Percentiles rank a stretch among this genome's conserved stretches.
These are phyloP conservation scores for Fomitopsis serialis DNA, from an alignment of 768 basidiomycete genomes.

Conservation along the genomic window DNA sequence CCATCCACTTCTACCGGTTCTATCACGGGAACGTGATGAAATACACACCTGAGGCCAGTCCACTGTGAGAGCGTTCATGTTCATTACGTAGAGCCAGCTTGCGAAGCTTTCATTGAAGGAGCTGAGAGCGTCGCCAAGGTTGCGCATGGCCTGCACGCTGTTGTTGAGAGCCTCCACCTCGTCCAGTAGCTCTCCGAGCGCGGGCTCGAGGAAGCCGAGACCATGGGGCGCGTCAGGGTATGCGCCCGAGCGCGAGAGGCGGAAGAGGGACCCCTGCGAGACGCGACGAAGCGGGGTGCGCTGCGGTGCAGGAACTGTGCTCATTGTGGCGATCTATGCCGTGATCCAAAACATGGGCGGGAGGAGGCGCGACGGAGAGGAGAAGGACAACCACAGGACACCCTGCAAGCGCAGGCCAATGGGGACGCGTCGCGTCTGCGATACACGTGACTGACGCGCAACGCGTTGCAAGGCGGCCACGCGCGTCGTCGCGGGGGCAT, in stretches of 20 bases:
- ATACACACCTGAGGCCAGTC: conserved; percentile 71
- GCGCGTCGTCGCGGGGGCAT: too few relatives aligned
- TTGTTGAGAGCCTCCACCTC: conserved; percentile 77
- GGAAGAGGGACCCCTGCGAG: conserved; percentile 87
- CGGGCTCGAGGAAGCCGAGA: conserved; percentile 80
- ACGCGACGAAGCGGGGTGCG: conserved; percentile 63
- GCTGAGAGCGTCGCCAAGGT: conserved; percentile 68
- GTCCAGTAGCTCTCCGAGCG: conserved; percentile 81
- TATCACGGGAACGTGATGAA: neutral
- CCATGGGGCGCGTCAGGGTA: conserved; percentile 77
- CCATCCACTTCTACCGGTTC: too few relatives aligned
- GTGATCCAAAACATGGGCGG: too few relatives aligned
- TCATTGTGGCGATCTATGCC: neutral
- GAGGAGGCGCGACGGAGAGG: too few relatives aligned
- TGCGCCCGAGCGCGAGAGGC: conserved; percentile 71
- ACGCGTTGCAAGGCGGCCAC: too few relatives aligned
- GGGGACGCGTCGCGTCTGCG: neutral
- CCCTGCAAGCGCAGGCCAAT: too few relatives aligned
- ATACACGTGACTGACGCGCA: neutral
- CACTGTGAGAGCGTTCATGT: conserved; percentile 91
- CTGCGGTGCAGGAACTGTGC: neutral
- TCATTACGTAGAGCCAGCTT: conserved; percentile 86
- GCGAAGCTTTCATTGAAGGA: conserved; percentile 93
- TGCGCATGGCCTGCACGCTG: conserved; percentile 67
- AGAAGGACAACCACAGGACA: too few relatives aligned